Conservation (phyloP, 768 basidiomycete genomes). For the Dacryopinax spathularia region DNA sequence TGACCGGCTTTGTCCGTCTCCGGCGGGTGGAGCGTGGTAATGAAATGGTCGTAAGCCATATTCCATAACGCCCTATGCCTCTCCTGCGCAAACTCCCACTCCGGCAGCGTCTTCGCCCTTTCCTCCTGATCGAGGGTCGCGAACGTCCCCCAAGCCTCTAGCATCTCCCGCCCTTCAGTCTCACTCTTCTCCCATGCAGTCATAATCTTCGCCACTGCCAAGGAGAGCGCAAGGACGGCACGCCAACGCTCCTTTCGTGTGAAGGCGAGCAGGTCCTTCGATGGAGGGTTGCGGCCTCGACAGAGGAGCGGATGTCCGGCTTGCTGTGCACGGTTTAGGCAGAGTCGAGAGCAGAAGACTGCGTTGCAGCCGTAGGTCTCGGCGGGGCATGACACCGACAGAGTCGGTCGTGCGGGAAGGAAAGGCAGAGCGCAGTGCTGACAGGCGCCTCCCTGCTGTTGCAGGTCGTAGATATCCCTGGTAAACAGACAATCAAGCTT, state of each 20-base stretch:
- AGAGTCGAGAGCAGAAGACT: constrained; percentile 70
- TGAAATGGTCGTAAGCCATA: constrained; percentile 52
- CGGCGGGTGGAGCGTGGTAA: constrained; percentile 32
- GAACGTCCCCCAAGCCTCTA: constrained; percentile 42
- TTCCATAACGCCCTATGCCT: constrained; percentile 35
- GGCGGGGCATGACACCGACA: constrained; percentile 40
- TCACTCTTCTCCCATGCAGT: constrained; percentile 39
- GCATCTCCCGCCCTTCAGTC: constrained; percentile 21
- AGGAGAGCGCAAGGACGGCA: constrained; percentile 57
- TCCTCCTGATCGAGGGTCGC: constrained; percentile 71
- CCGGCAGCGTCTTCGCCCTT: constrained; percentile 18
- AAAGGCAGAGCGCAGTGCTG: constrained; percentile 50
- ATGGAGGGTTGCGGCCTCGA: constrained; percentile 56
- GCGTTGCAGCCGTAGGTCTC: constrained; percentile 40
- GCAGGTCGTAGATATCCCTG: constrained; percentile 69
- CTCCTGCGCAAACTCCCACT: constrained; percentile 20
- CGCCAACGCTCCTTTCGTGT: constrained; percentile 53
- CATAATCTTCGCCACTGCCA: constrained; percentile 50
- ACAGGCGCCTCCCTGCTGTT: constrained; percentile 47
- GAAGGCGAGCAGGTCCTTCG: constrained; percentile 43
- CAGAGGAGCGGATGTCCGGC: constrained; percentile 57
- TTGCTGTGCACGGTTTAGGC: constrained; percentile 47
- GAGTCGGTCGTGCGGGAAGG: neutral
- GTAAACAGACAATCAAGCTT: constrained; percentile 6
- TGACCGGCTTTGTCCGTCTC: constrained; percentile 42